phyloP scores from a whole-genome alignment of 1,284 basidiomycete genomes.

The Malassezia nana region DNA sequence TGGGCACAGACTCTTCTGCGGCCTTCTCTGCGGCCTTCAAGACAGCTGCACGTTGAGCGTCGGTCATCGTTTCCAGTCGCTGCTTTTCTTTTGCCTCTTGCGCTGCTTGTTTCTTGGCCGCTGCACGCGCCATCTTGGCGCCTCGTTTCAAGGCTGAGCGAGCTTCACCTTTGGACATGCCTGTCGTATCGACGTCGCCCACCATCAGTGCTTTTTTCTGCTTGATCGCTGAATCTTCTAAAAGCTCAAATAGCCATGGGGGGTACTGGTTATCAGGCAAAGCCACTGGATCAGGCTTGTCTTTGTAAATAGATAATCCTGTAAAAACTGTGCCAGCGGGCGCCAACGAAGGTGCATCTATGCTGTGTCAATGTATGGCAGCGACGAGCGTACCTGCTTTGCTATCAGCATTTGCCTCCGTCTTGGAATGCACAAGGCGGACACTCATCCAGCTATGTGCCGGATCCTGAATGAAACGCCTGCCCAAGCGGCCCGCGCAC shows the following conservation, averaged over 20 bases:
- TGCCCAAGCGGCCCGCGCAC: neutral
- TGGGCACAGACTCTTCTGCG: conserved; percentile 21
- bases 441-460: neutral
- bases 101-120: conserved; percentile 26
- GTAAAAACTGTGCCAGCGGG: conserved; percentile 61
- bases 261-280: conserved; percentile 76
- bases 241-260: conserved; percentile 73
- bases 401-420: neutral
- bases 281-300: conserved; percentile 68
- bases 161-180: conserved; percentile 41
- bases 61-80: conserved; percentile 5
- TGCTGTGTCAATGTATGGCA: neutral
- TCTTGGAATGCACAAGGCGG: neutral
- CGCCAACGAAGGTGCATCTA: conserved; percentile 28
- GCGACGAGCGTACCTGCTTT: neutral
- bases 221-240: conserved; percentile 48
- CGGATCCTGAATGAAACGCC: neutral
- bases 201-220: conserved; percentile 27
- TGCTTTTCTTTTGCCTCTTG: conserved; percentile 26
- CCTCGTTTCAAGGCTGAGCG: conserved; percentile 37
- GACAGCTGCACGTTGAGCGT: neutral
- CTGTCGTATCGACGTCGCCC: conserved; percentile 32
- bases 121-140: conserved; percentile 30
- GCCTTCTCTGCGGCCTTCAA: conserved; percentile 4
- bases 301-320: conserved; percentile 73